phyloP scores from a whole-genome alignment of 139 green algal species.

The Micromonas commoda region DNA sequence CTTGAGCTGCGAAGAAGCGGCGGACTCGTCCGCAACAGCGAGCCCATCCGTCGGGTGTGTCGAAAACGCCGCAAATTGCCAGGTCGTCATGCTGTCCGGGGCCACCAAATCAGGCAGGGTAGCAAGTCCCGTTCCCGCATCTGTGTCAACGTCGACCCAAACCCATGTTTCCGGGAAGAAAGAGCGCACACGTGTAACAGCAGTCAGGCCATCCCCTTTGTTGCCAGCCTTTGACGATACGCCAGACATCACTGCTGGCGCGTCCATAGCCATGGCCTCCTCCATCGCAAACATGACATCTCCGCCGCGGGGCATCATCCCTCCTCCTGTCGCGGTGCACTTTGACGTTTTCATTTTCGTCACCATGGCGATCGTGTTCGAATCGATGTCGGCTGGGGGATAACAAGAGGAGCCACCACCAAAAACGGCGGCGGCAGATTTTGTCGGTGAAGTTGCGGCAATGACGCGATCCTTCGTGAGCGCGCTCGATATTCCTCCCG shows the following conservation, averaged over 20 bases:
- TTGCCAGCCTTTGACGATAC: neutral
- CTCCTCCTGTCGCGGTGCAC: neutral
- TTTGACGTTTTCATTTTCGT: neutral
- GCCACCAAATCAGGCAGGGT: slow-evolving; percentile 2
- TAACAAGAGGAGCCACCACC: neutral
- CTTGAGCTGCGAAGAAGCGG: neutral
- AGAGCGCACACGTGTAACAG: neutral
- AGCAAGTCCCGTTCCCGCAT: too few species aligned
- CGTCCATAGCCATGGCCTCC: neutral
- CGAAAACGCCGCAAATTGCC: slow-evolving; percentile 23
- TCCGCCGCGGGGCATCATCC: neutral
- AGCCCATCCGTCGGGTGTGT: slow-evolving; percentile 3
- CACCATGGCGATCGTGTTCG: neutral
- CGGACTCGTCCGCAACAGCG: neutral
- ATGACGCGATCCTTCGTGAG: neutral
- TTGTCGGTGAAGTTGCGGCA: neutral
- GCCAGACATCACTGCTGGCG: neutral
- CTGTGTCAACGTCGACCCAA: slow-evolving; percentile 10
- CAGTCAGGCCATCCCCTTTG: neutral
- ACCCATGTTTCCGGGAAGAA: slow-evolving; percentile 34
- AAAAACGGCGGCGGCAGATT: neutral
- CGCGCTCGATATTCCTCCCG: neutral
- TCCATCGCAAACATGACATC: neutral
- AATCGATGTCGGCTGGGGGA: neutral
- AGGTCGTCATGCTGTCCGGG: slow-evolving; percentile 34